phyloP scores from a whole-genome alignment of 257 asterid genomes.

The Asclepias syriaca region DNA sequence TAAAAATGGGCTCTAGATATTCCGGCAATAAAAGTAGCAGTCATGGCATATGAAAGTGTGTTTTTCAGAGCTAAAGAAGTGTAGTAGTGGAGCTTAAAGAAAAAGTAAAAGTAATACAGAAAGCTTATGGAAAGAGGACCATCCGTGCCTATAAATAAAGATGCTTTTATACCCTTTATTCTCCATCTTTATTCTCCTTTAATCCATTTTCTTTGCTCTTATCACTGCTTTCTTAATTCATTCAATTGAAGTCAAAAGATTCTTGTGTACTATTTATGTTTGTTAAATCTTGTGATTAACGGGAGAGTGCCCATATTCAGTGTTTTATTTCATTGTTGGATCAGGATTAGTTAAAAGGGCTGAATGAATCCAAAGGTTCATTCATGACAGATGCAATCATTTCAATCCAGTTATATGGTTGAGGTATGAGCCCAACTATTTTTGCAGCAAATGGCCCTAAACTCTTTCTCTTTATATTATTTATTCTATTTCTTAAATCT shows the following conservation, averaged over 20 bases:
- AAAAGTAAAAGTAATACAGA: slow-evolving; percentile 26
- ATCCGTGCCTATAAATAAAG: slow-evolving; percentile 17
- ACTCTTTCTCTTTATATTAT: too few relatives aligned
- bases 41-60: neutral
- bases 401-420: neutral
- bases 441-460: neutral
- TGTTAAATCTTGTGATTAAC: neutral
- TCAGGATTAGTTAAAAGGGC: neutral
- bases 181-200: slow-evolving; percentile 39
- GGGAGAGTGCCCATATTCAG: neutral
- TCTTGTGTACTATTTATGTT: neutral
- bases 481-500: too few relatives aligned
- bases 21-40: neutral
- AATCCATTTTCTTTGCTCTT: slow-evolving; percentile 14
- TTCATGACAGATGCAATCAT: neutral
- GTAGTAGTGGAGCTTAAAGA: slow-evolving; percentile 10
- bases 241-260: neutral
- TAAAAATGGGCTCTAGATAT: neutral
- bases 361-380: neutral
- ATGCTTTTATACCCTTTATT: slow-evolving; percentile 46
- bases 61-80: slow-evolving; percentile 9
- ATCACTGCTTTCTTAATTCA: slow-evolving; percentile 2
- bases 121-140: slow-evolving; percentile 22
- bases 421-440: neutral
- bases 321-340: neutral